These are phyloP conservation scores for Actinidia chinensis DNA, from an alignment of 179 eudicot species.

Conservation along the genomic window DNA sequence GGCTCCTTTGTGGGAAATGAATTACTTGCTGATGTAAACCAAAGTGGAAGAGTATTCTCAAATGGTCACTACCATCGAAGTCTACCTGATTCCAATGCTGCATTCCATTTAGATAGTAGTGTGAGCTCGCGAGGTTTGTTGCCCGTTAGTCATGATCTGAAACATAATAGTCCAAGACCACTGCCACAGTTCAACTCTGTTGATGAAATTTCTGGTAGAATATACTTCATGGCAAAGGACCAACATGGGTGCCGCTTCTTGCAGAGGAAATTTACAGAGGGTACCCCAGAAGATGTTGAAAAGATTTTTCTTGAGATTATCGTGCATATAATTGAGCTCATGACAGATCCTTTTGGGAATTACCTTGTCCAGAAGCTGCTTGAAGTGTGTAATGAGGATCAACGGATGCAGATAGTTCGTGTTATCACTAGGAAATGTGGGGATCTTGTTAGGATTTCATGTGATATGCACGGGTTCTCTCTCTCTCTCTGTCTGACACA, in stretches of 20 bases:
- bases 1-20: constrained; percentile 30
- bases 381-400: constrained; percentile 45
- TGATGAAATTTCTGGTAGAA: constrained; percentile 35
- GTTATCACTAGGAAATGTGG: constrained; percentile 33
- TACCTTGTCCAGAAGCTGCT: constrained; percentile 53
- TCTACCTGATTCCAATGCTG: constrained; percentile 11
- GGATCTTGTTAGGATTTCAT: constrained; percentile 41
- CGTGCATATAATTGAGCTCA: constrained; percentile 40
- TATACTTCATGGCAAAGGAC: constrained; percentile 42
- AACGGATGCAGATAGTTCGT: constrained; percentile 37
- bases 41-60: constrained; percentile 27
- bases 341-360: constrained; percentile 51
- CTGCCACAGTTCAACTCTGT: constrained; percentile 24
- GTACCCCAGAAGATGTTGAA: constrained; percentile 34
- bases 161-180: constrained; percentile 21
- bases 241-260: constrained; percentile 50
- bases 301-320: constrained; percentile 40
- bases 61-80: constrained; percentile 15
- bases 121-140: constrained; percentile 1
- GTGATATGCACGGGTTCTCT: constrained; percentile 44
- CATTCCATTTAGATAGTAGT: constrained; percentile 11
- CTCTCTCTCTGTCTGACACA: background rate
- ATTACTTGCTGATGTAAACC: constrained; percentile 17
- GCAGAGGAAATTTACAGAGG: constrained; percentile 44
- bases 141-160: constrained; percentile 17